These are phyloP conservation scores for Colletotrichum phormii DNA, from an alignment of 2,329 filamentous ascomycete genomes.

Conservation along the genomic window DNA sequence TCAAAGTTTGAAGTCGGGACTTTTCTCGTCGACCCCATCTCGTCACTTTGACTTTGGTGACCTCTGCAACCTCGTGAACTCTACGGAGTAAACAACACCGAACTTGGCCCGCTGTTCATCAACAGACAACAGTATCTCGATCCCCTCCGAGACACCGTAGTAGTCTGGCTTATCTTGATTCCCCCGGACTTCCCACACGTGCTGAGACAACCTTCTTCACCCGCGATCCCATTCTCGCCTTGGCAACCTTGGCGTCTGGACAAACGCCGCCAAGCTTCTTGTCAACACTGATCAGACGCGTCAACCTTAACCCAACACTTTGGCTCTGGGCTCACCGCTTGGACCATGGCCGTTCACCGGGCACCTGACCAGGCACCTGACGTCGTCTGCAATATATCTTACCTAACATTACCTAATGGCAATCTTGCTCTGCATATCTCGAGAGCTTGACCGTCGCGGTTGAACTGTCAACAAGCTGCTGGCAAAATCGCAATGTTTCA, in stretches of 20 bases:
- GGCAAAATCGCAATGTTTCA: slow-evolving; percentile 2
- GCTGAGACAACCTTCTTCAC: slow-evolving; percentile 37
- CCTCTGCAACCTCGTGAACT: neutral
- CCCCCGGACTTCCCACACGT: slow-evolving; percentile 33
- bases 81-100: neutral
- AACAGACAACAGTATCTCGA: neutral
- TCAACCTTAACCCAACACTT: slow-evolving; percentile 36
- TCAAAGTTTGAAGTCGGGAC: neutral
- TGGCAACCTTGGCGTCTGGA: slow-evolving; percentile 34
- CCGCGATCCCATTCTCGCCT: slow-evolving; percentile 29
- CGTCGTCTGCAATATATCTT: slow-evolving; percentile 14
- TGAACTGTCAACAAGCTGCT: neutral
- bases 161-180: slow-evolving; percentile 23
- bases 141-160: slow-evolving; percentile 18
- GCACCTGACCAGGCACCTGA: slow-evolving; percentile 21
- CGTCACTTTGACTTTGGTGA: neutral
- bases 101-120: slow-evolving; percentile 8
- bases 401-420: slow-evolving; percentile 33
- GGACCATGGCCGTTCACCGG: slow-evolving; percentile 3
- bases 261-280: slow-evolving; percentile 32
- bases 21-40: neutral
- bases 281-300: slow-evolving; percentile 35
- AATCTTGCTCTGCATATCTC: neutral
- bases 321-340: slow-evolving; percentile 26
- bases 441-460: neutral